Evolutionary conservation across 2,329 filamentous ascomycete genomes (phyloP), one percentile per base, ranked within the genome.

Genomic region (Hirsutella rhossiliensis): DNA sequence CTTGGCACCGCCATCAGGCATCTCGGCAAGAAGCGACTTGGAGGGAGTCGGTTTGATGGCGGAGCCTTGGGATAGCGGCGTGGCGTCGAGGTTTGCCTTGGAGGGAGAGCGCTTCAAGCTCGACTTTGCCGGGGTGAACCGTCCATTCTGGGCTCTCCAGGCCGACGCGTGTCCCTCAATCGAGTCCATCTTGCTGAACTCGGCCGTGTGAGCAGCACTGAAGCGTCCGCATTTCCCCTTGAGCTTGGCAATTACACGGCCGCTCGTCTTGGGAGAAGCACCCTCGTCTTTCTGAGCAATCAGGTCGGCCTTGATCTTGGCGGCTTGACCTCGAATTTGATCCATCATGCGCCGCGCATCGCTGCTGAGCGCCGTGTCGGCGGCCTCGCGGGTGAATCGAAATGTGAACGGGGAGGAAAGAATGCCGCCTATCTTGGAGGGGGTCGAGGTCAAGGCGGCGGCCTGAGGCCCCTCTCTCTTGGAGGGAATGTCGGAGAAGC

Each of bases 161-260:
- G 82, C 77, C 11, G 89, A 94, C 9, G 87, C 73, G 59, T 96
- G 89, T 49, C 82, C 82, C 38, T 80, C 86, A 57, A 97, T 96
- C 2, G 89, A 96, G 60, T 95, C 88, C 90, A 97, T 96, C 71
- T 94, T 97, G 65, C 87, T 87, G 67, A 97, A 96, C 56, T 90
- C 78, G 41, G 82, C 80, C 76, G 86, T 84, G 60, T 97, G 90
- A 32, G 78, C 80, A 49, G 87, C 82, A 59, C 87, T 95, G 65
- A 82, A 97, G 39, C 90, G 82, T 41, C 80, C 70, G 42, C 78
- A 75, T 60, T 82, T 89, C 52, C 86, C 81, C 65, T 82, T 94
- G 12, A 89, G 79, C 52, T 79, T 78, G 7, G 84, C 89, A 56
- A 94, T 84, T 62, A 80, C 87, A 51, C 90, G 82, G 32, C 63